These are phyloP conservation scores for Parsonsia alboflavescens DNA, from an alignment of 257 asterid species.

Conservation along the genomic window DNA sequence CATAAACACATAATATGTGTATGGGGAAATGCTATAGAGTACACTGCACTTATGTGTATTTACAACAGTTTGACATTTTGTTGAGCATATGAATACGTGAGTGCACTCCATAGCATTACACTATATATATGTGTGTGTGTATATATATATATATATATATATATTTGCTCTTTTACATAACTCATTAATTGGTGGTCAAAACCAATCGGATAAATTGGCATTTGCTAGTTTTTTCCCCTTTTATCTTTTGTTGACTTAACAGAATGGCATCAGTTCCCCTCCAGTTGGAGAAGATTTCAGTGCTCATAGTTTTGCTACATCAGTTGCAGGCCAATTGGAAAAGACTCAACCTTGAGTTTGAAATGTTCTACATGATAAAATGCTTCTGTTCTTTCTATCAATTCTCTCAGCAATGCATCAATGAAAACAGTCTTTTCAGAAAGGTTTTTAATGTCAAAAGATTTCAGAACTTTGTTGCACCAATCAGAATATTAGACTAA, in stretches of 20 bases:
- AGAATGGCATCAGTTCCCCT: background rate
- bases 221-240: too few relatives aligned
- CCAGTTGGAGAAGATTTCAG: background rate
- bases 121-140: background rate
- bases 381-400: background rate
- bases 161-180: too few relatives aligned
- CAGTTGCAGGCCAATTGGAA: background rate
- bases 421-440: background rate
- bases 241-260: too few relatives aligned
- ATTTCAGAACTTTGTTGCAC: background rate
- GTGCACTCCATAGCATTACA: too few relatives aligned
- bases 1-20: too few relatives aligned
- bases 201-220: too few relatives aligned
- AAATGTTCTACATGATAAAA: background rate
- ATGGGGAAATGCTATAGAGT: too few relatives aligned
- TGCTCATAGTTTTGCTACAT: background rate
- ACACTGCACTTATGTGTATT: too few relatives aligned
- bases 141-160: too few relatives aligned
- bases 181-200: too few relatives aligned
- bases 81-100: too few relatives aligned
- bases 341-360: background rate
- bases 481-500: background rate
- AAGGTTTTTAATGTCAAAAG: background rate
- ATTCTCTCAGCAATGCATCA: background rate
- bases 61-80: too few relatives aligned